Evolutionary conservation across 495 filamentous ascomycete species (phyloP).

Genomic region (Hypoxylon rickii): DNA sequence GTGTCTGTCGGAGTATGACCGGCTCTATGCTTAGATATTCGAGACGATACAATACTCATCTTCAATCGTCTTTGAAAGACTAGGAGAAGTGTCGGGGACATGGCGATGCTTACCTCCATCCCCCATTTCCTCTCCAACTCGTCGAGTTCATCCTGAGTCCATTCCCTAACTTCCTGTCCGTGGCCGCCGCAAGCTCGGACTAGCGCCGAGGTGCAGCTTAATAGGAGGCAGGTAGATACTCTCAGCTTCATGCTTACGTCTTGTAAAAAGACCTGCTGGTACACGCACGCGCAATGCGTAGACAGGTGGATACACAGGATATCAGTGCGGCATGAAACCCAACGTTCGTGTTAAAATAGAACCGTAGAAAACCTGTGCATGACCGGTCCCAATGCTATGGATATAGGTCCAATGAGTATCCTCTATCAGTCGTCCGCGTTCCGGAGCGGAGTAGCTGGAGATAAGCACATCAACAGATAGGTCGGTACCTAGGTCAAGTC

Average conservation of each 20-base stretch:
- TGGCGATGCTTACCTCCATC: slow-evolving; percentile 55
- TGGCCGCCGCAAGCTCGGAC: slow-evolving; percentile 34
- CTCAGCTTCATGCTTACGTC: slow-evolving; percentile 18
- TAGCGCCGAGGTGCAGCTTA: slow-evolving; percentile 28
- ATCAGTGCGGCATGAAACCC: too few relatives aligned
- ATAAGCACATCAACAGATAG: too few relatives aligned
- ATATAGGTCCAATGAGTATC: neutral
- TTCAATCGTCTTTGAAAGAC: too few relatives aligned
- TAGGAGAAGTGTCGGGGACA: too few relatives aligned
- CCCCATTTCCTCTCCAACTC: slow-evolving; percentile 62
- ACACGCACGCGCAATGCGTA: neutral
- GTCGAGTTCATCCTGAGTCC: slow-evolving; percentile 44
- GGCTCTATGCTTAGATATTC: too few relatives aligned
- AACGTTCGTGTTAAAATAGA: too few relatives aligned
- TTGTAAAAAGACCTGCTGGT: neutral
- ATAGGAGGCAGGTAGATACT: slow-evolving; percentile 17
- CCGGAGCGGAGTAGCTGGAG: slow-evolving; percentile 28
- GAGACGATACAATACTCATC: too few relatives aligned
- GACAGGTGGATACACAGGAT: neutral
- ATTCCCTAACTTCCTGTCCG: slow-evolving; percentile 37
- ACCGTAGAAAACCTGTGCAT: neutral
- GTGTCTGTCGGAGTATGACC: too few relatives aligned
- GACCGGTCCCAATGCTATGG: neutral
- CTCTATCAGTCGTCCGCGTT: too few relatives aligned
- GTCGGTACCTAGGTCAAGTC: slow-evolving; percentile 7